These are phyloP conservation scores for Puccinia polysora DNA, from an alignment of 1,284 basidiomycete species.

Conservation along the genomic window DNA sequence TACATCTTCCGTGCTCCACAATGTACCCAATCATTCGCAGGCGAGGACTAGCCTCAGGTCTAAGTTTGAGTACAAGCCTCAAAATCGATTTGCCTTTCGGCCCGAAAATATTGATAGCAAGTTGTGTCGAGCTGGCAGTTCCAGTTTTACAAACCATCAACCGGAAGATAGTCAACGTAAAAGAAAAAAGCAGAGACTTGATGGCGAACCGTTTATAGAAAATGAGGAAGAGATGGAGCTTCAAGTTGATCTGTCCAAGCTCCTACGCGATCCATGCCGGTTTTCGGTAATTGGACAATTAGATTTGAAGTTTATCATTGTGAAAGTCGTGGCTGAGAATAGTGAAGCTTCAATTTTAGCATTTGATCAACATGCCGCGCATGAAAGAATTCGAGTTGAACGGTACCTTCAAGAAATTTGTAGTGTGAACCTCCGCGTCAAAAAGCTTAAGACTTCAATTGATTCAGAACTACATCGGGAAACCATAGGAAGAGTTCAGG, in stretches of 20 bases:
- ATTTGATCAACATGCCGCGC: conserved; percentile 92
- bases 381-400: conserved; percentile 85
- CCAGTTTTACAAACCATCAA: neutral
- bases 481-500: conserved; percentile 9
- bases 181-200: neutral
- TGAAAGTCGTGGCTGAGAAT: conserved; percentile 49
- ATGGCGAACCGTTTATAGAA: conserved; percentile 3
- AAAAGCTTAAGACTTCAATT: conserved; percentile 48
- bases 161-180: neutral
- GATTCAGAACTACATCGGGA: conserved; percentile 52
- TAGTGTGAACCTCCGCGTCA: conserved; percentile 53
- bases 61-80: conserved; percentile 1
- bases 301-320: conserved; percentile 76
- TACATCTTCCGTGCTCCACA: neutral
- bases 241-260: conserved; percentile 7
- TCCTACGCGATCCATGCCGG: neutral
- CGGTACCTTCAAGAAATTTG: conserved; percentile 68
- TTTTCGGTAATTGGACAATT: conserved; percentile 67
- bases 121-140: neutral
- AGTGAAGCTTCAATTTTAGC: conserved; percentile 59
- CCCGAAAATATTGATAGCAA: no score
- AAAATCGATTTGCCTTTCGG: neutral
- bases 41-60: neutral
- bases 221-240: neutral
- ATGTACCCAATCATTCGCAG: neutral